Evolutionary conservation across 371 early-diverging fungal genomes (phyloP).

Genomic region (Catenaria anguillulae): DNA sequence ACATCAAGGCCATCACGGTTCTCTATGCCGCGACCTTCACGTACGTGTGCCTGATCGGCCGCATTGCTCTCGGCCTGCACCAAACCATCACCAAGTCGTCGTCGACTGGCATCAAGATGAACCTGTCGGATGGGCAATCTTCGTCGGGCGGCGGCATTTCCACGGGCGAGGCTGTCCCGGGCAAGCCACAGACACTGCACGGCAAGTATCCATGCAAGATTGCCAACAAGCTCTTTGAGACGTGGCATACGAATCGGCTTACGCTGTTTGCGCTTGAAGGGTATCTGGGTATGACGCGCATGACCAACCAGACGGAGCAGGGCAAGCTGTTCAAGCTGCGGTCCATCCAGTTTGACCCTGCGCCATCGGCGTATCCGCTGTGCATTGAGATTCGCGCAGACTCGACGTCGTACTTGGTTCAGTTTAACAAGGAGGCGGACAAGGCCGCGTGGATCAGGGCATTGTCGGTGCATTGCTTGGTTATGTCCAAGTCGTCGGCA

Average conservation of each 20-base stretch:
- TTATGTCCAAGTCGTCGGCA: not conserved
- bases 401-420: not conserved
- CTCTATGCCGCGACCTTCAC: not conserved
- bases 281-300: not conserved
- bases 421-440: not conserved
- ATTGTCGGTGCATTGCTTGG: constrained; percentile 1
- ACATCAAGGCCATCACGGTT: not conserved
- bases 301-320: constrained; percentile 1
- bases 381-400: not conserved
- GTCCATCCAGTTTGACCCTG: not conserved
- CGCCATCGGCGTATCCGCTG: not conserved
- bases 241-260: not conserved
- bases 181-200: not conserved
- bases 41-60: constrained; percentile 1
- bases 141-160: not conserved
- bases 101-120: not conserved
- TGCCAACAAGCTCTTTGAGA: not conserved
- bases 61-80: not conserved
- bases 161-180: not conserved
- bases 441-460: not conserved
- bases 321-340: not conserved
- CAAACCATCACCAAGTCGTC: not conserved
- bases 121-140: not conserved
- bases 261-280: constrained; percentile 1
- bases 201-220: not conserved